These are phyloP conservation scores for Linum trigynum DNA, from an alignment of 345 rosid species.

Conservation along the genomic window DNA sequence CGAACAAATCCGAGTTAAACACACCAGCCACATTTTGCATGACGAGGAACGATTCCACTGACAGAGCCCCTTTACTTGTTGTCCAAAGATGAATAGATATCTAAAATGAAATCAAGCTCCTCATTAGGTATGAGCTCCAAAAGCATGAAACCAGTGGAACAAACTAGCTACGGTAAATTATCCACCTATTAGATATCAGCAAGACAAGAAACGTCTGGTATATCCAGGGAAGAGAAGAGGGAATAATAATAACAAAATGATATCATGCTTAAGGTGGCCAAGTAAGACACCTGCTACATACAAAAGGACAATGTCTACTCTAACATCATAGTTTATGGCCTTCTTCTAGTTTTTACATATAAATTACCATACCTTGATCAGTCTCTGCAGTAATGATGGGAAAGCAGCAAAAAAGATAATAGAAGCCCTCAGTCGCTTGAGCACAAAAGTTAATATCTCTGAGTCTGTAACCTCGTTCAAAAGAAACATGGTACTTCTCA, in stretches of 20 bases:
- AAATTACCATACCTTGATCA: conserved; percentile 54
- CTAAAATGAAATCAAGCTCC: conserved; percentile 34
- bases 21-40: conserved; percentile 47
- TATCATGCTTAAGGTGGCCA: not conserved
- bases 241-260: not conserved
- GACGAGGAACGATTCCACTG: conserved; percentile 46
- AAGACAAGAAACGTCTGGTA: not conserved
- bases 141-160: conserved; percentile 4
- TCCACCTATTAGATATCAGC: not conserved
- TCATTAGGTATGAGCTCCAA: conserved; percentile 8
- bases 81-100: conserved; percentile 68
- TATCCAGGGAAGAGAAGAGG: not conserved
- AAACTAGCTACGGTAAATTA: not conserved
- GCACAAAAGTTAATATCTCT: conserved; percentile 44
- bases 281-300: not conserved
- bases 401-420: conserved; percentile 49
- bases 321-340: not conserved
- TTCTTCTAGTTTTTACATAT: not conserved
- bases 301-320: not conserved
- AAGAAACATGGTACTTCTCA: conserved; percentile 64
- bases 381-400: conserved; percentile 45
- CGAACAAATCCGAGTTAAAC: conserved; percentile 51
- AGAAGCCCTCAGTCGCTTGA: conserved; percentile 52
- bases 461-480: conserved; percentile 57
- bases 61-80: conserved; percentile 47